Base-by-base conservation (phyloP, 2,329 filamentous ascomycete species). In the Fonsecaea monophora region DNA sequence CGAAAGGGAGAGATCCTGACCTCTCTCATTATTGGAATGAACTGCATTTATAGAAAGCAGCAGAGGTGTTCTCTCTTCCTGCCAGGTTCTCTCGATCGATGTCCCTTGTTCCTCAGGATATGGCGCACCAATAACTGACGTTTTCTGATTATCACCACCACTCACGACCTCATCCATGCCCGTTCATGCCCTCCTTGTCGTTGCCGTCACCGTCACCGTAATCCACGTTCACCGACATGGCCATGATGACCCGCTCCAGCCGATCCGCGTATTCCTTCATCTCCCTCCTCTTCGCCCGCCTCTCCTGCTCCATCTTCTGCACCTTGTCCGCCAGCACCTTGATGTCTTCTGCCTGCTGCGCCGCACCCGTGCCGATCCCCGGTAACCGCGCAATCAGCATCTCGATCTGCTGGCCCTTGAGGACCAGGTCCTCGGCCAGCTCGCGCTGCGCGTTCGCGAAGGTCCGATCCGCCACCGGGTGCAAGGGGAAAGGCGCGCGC, bases 331-430 rank as follows among this genome's bases (percentile, higher is more conserved):
- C 81, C 72, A 84, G 65, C 66, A 77, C 77, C 60, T 74, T 73
- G 58, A 84, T 82, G 67, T 78, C 75, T 35, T 72, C 72, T 67
- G 81, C 79, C 70, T 84, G 82, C 73, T 82, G 77, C 45, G 75
- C 76, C 71, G 82, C 79, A 12, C 77, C 80, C 10, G 76, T 77
- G 10, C 78, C 81, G 34, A 83, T 80, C 15, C 82, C 82, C 0
- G 82, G 82, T 54, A 84, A 67, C 34, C 79, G 77, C 5, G 78
- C 78, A 50, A 83, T 80, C 60, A 84, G 68, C 59, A 81, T 79
- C 73, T 84, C 82, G 62, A 84, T 83, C 76, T 84, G 82, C 74
- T 82, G 80, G 62, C 82, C 80, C 72, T 84, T 84, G 65, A 82
- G 77, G 48, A 84, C 78, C 2, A 84, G 73, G 68, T 84, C 82